Evolutionary conservation across 1,284 basidiomycete species (phyloP).

Genomic region (Trametes polyzona): DNA sequence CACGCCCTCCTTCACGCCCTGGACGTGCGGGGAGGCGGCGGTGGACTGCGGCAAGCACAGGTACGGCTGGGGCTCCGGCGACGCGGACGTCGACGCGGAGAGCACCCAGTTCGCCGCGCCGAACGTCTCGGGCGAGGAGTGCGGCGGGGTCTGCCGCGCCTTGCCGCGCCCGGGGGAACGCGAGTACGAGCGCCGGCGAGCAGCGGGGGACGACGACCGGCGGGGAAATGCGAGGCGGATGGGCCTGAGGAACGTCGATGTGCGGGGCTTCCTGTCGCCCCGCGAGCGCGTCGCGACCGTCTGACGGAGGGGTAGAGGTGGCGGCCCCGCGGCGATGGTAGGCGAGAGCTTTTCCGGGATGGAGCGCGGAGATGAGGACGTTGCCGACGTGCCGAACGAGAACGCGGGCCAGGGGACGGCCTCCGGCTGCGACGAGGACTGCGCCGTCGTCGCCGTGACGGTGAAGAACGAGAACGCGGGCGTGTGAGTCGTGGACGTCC

Average conservation of each 20-base stretch:
- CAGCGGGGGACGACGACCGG: constrained; percentile 36
- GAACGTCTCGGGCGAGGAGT: constrained; percentile 24
- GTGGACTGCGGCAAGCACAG: constrained; percentile 30
- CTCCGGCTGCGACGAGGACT: constrained; percentile 23
- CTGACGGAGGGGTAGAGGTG: constrained; percentile 37
- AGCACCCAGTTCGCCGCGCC: constrained; percentile 35
- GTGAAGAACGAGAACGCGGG: constrained; percentile 35
- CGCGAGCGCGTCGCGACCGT: constrained; percentile 15
- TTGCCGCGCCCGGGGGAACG: constrained; percentile 36
- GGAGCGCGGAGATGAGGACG: constrained; percentile 22
- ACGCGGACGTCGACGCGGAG: constrained; percentile 32
- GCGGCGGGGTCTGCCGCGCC: constrained; percentile 25
- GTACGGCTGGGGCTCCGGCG: constrained; percentile 32
- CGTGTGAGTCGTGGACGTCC: constrained; percentile 26
- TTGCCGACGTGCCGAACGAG: constrained; percentile 22
- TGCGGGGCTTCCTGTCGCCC: constrained; percentile 38
- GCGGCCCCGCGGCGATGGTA: constrained; percentile 29
- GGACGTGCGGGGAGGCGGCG: constrained; percentile 13
- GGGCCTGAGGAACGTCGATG: constrained; percentile 45
- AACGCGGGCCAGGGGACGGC: constrained; percentile 25
- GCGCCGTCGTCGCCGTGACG: constrained; percentile 28
- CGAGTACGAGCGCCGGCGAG: constrained; percentile 32
- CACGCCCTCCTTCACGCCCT: constrained; percentile 22
- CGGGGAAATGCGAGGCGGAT: constrained; percentile 47
- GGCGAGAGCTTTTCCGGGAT: constrained; percentile 28